Evolutionary conservation across 108 stramenopile genomes (phyloP), one percentile per base, ranked within the genome.

Genomic region (Chaetoceros muelleri): DNA sequence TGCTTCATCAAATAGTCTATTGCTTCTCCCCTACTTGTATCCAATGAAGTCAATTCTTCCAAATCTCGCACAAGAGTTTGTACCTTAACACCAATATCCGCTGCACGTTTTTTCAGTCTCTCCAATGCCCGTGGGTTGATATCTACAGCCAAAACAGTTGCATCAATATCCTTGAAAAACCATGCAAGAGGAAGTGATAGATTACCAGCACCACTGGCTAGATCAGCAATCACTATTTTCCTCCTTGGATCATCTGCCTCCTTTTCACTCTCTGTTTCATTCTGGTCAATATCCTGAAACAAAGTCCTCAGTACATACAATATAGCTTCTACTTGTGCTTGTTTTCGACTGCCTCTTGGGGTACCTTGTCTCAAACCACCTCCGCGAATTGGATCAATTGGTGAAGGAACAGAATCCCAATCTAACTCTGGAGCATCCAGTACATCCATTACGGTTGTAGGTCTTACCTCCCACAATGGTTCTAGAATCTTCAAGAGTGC

Each of bases 161-260:
- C 8, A 19, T 51, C 23, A 1, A 23, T 21, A 7, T 52, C 18
- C 8, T 60, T 24, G 3, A 46, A 16, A 10, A 45, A n/a, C 47
- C 44, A 46, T 5, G 48, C 58, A 31, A 67, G 20, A 13, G 58
- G 50, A 13, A 67, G 24, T 1, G 58, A 26, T 13, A 67, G 44
- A 47, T 60, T 60, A 1, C 66, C 66, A 1, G 66, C 58, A 2
- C 66, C 66, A 10, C 50, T 30, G 2, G 58, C 57, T 22, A 53
- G 49, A 60, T 67, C 66, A 24, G 55, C 58, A 30, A 67, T 46
- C 13, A 44, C 23, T 26, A 10, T 22, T 5, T 2, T 8, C 13
- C 34, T 13, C 5, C 13, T 40, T 5, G 5, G 8, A 40, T 10
- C 13, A 13, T 48, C 27, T 19, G 48, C 0, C 1, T 18, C 13